Percentiles rank a stretch among this genome's conserved stretches.
Evolutionary conservation across 2,329 filamentous ascomycete genomes (phyloP).

Genomic region (Fusarium sp.): DNA sequence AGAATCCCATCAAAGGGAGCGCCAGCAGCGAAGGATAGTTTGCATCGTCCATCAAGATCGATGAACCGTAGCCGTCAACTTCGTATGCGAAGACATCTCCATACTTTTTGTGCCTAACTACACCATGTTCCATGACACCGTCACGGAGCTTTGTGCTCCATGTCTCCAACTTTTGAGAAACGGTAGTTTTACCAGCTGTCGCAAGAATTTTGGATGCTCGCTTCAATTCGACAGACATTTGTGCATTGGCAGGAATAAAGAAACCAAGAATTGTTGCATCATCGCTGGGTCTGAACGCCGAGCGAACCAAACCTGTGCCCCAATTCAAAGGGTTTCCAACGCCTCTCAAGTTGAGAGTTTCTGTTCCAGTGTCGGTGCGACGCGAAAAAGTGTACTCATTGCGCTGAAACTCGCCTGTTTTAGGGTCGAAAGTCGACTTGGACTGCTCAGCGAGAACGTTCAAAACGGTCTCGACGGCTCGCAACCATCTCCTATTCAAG

Average conservation of each 20-base stretch:
- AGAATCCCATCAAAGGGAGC: conserved; percentile 82
- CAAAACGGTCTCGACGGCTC: conserved; percentile 80
- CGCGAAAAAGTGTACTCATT: conserved; percentile 93
- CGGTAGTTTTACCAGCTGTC: conserved; percentile 65
- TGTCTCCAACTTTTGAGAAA: conserved; percentile 67
- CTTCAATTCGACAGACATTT: conserved; percentile 91
- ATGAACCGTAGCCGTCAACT: conserved; percentile 86
- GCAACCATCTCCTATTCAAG: conserved; percentile 80
- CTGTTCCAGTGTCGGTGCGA: conserved; percentile 82
- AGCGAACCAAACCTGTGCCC: conserved; percentile 87
- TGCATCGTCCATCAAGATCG: conserved; percentile 89
- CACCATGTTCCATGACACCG: conserved; percentile 86
- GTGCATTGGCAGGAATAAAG: conserved; percentile 95
- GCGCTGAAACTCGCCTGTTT: conserved; percentile 70
- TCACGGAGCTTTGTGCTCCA: conserved; percentile 74
- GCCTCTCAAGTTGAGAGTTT: conserved; percentile 85
- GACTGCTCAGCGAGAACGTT: conserved; percentile 82
- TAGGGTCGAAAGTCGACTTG: conserved; percentile 79
- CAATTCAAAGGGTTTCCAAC: conserved; percentile 91
- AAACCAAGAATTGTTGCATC: conserved; percentile 95
- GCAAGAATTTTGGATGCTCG: conserved; percentile 78
- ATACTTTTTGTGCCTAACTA: conserved; percentile 79
- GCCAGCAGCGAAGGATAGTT: conserved; percentile 87
- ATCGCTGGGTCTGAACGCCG: conserved; percentile 93
- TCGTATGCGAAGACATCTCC: conserved; percentile 88